A percentile compares a stretch with the other conserved stretches of the same genome.
Conservation (phyloP, 495 filamentous ascomycete genomes). For the Penicillium taxi region DNA sequence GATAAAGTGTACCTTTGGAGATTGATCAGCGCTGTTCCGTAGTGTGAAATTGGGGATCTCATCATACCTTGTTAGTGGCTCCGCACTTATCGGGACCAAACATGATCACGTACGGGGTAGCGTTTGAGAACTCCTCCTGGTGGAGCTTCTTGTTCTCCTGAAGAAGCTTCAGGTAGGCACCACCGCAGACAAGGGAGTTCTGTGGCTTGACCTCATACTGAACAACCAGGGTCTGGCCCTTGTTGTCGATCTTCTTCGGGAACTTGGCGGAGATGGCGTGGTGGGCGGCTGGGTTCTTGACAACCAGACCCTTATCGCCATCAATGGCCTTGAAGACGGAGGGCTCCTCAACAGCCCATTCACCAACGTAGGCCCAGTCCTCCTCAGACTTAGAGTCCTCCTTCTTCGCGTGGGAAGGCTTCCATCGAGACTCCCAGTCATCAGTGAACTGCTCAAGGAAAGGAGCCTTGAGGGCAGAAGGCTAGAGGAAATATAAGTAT, state of each 20-base stretch:
- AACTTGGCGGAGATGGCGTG: slow-evolving; percentile 99
- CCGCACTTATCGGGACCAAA: slow-evolving; percentile 99
- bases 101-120: slow-evolving; percentile 98
- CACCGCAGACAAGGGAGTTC: slow-evolving; percentile 95
- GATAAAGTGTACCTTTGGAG: slow-evolving; percentile 86
- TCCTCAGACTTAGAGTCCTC: slow-evolving; percentile 77
- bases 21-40: neutral
- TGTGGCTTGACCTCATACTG: slow-evolving; percentile 99
- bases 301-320: slow-evolving; percentile 91
- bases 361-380: slow-evolving; percentile 96
- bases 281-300: slow-evolving; percentile 94
- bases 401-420: slow-evolving; percentile 93
- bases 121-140: slow-evolving; percentile 95
- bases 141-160: slow-evolving; percentile 96
- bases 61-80: slow-evolving; percentile 86
- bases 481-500: slow-evolving; percentile 43
- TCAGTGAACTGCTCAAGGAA: slow-evolving; percentile 99
- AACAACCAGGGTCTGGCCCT: slow-evolving; percentile 90
- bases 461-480: slow-evolving; percentile 76
- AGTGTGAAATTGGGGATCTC: neutral
- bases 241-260: slow-evolving; percentile 91
- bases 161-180: slow-evolving; percentile 98
- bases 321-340: slow-evolving; percentile 86
- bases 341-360: slow-evolving; percentile 96
- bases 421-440: slow-evolving; percentile 89